Evolutionary conservation across 108 stramenopile genomes (phyloP).

Genomic region (Parietichytrium sp.): DNA sequence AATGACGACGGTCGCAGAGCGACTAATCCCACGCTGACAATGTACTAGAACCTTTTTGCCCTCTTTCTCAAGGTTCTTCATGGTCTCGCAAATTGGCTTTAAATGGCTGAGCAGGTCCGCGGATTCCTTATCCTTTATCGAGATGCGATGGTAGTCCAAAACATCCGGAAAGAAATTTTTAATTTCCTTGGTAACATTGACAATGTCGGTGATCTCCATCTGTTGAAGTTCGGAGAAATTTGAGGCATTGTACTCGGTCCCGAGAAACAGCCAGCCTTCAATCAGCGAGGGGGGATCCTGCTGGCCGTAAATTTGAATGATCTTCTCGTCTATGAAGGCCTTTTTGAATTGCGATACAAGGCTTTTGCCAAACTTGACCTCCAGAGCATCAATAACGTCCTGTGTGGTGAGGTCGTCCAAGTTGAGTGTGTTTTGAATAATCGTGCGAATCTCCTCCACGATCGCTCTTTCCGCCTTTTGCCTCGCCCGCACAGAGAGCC

Average conservation of each 20-base stretch:
- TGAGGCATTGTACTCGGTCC: conserved; percentile 35
- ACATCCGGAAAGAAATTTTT: conserved; percentile 10
- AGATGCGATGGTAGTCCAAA: conserved; percentile 8
- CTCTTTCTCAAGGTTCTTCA: neutral
- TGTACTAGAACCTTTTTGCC: conserved; percentile 21
- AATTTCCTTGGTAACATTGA: conserved; percentile 37
- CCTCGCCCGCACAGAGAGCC: neutral
- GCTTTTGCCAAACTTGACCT: neutral
- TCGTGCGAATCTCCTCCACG: neutral
- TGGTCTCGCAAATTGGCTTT: neutral
- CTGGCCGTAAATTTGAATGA: conserved; percentile 14
- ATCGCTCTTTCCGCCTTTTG: neutral
- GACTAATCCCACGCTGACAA: conserved; percentile 16
- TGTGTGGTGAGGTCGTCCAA: conserved; percentile 19
- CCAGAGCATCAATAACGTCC: neutral
- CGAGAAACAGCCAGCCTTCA: neutral
- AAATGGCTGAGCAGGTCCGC: neutral
- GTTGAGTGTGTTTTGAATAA: conserved; percentile 8
- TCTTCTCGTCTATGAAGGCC: conserved; percentile 31
- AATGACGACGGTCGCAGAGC: conserved; percentile 24
- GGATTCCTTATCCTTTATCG: neutral
- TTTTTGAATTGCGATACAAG: conserved; percentile 25
- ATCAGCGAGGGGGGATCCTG: conserved; percentile 27
- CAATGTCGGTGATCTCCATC: neutral
- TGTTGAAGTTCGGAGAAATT: neutral